A percentile compares a stretch with the other conserved stretches of the same genome.
Evolutionary conservation across 2,329 filamentous ascomycete species (phyloP).

Genomic region (Aspergillus persii): DNA sequence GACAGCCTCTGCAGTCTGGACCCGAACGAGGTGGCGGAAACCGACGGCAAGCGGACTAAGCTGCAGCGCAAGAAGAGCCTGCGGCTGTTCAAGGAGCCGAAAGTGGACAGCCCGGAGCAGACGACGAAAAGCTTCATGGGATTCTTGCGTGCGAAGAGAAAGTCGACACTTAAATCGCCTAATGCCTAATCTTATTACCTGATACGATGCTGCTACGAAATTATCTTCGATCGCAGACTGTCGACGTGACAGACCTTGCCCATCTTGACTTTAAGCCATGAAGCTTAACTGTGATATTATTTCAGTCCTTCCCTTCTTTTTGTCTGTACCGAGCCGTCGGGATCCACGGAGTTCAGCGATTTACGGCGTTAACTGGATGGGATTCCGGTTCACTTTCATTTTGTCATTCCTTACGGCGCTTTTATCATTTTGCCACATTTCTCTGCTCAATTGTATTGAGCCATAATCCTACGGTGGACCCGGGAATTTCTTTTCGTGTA

Average conservation of each 20-base stretch:
- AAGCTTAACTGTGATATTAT: neutral
- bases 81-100: conserved; percentile 12
- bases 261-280: neutral
- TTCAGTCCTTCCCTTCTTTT: neutral
- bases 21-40: conserved; percentile 8
- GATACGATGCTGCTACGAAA: neutral
- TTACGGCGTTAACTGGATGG: neutral
- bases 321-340: neutral
- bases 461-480: neutral
- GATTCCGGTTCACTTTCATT: neutral
- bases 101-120: conserved; percentile 7
- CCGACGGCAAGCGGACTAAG: conserved; percentile 8
- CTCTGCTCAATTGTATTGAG: neutral
- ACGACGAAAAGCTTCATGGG: conserved; percentile 22
- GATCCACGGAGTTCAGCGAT: neutral
- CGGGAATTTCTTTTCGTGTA: neutral
- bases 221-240: neutral
- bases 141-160: conserved; percentile 19
- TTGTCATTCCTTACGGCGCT: neutral
- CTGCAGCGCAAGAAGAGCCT: conserved; percentile 19
- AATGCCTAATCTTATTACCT: conserved; percentile 17
- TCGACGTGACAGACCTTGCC: neutral
- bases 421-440: neutral
- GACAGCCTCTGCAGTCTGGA: conserved; percentile 16
- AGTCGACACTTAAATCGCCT: conserved; percentile 18